Conservation (phyloP, 176 grass and related monocot species). For the Poa annua region DNA sequence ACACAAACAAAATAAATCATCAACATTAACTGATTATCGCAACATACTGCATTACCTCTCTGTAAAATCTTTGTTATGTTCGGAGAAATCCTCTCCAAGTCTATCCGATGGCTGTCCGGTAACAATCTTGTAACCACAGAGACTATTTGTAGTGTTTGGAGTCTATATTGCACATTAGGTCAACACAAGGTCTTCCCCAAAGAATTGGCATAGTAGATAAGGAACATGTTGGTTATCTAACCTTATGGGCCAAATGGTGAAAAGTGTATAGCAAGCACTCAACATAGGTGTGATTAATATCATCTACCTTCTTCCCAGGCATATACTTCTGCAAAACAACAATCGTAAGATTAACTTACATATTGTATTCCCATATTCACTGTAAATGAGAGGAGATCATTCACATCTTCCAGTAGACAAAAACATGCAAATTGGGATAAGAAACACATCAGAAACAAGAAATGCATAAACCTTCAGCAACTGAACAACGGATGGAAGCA, state of each 20-base stretch:
- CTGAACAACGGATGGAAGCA: constrained; percentile 85
- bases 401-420: neutral
- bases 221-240: constrained; percentile 42
- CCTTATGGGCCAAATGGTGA: constrained; percentile 97
- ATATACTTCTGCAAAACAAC: constrained; percentile 82
- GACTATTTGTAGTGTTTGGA: constrained; percentile 96
- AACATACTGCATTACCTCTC: constrained; percentile 61
- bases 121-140: constrained; percentile 98
- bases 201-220: constrained; percentile 34
- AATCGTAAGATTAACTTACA: constrained; percentile 7
- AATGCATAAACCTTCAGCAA: constrained; percentile 70
- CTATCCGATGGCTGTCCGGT: constrained; percentile 98
- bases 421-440: neutral
- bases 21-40: constrained; percentile 1
- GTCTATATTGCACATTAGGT: constrained; percentile 63
- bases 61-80: constrained; percentile 87
- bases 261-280: constrained; percentile 95
- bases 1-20: constrained; percentile 27
- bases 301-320: constrained; percentile 88
- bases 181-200: constrained; percentile 30
- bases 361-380: constrained; percentile 13
- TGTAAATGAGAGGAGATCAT: neutral
- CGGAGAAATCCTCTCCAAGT: constrained; percentile 96
- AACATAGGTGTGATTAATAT: constrained; percentile 80
- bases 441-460: constrained; percentile 30